A percentile compares a stretch with the other conserved stretches of the same genome.
Conservation (phyloP, 805 yeast species). For the Sugiyamaella americana region DNA sequence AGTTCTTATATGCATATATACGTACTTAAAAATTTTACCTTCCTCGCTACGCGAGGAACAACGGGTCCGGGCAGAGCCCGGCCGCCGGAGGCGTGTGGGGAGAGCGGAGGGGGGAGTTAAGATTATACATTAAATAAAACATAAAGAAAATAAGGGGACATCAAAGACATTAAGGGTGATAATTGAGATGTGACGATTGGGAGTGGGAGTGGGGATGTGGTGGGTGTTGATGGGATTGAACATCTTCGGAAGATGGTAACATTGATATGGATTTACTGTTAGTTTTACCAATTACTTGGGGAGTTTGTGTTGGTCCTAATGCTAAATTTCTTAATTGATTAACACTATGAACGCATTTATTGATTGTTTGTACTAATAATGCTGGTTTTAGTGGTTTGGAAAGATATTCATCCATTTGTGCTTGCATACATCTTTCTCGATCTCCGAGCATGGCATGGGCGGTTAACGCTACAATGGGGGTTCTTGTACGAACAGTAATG, state of each 20-base stretch:
- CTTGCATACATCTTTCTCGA: slow-evolving; percentile 76
- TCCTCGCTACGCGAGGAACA: no score
- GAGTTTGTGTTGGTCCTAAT: slow-evolving; percentile 28
- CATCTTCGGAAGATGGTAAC: not conserved
- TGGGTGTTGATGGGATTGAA: no score
- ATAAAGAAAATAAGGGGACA: no score
- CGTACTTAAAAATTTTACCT: no score
- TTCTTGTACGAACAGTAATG: slow-evolving; percentile 65
- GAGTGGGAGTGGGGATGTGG: no score
- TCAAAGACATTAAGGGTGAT: no score
- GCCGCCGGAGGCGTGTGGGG: no score
- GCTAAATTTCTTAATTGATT: slow-evolving; percentile 35
- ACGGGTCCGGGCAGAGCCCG: no score
- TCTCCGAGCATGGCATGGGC: slow-evolving; percentile 96
- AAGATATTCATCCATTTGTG: slow-evolving; percentile 88
- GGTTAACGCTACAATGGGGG: slow-evolving; percentile 84
- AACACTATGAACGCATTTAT: slow-evolving; percentile 62
- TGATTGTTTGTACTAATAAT: slow-evolving; percentile 74
- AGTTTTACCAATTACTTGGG: not conserved
- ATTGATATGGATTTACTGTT: not conserved
- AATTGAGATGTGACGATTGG: no score
- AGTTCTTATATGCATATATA: no score
- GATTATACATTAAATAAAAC: no score
- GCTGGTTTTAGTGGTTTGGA: slow-evolving; percentile 85
- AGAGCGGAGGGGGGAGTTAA: no score